These are phyloP conservation scores for Osmozyma mogii DNA, from an alignment of 805 yeast genomes.

Conservation along the genomic window DNA sequence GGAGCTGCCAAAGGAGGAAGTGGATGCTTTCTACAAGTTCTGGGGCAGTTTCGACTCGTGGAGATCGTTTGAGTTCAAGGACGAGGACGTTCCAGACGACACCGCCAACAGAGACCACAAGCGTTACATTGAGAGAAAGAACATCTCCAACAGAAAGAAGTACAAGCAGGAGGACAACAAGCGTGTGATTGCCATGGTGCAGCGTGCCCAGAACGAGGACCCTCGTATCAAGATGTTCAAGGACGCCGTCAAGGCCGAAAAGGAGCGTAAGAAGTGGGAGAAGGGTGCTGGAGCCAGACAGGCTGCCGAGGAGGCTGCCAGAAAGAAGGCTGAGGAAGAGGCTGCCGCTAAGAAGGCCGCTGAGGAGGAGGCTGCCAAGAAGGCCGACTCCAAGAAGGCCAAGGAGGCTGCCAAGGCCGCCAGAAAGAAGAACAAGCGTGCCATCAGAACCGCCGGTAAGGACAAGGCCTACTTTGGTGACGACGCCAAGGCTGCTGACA, in stretches of 20 bases:
- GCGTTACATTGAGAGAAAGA: conserved; percentile 96
- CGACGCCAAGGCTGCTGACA: conserved; percentile 53
- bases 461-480: conserved; percentile 82
- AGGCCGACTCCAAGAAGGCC: conserved; percentile 63
- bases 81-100: conserved; percentile 99
- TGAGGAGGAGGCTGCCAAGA: conserved; percentile 54
- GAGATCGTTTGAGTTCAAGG: conserved; percentile 96
- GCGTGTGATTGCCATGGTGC: conserved; percentile 77
- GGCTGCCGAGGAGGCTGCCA: conserved; percentile 88
- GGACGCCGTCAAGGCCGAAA: conserved; percentile 89
- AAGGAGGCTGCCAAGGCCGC: conserved; percentile 97
- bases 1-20: conserved; percentile 66
- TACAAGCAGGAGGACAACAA: conserved; percentile 96
- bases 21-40: conserved; percentile 82
- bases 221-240: conserved; percentile 93
- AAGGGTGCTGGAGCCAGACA: conserved; percentile 95
- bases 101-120: conserved; percentile 98
- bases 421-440: conserved; percentile 94
- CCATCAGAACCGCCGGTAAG: conserved; percentile 73
- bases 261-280: conserved; percentile 95
- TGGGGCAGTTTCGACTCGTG: conserved; percentile 95
- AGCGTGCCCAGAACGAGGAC: conserved; percentile 82
- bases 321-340: conserved; percentile 83
- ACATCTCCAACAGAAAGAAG: conserved; percentile 93
- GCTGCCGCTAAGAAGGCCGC: conserved; percentile 70